Conservation (phyloP, 306 rosid genomes). For the Prosopis cineraria region DNA sequence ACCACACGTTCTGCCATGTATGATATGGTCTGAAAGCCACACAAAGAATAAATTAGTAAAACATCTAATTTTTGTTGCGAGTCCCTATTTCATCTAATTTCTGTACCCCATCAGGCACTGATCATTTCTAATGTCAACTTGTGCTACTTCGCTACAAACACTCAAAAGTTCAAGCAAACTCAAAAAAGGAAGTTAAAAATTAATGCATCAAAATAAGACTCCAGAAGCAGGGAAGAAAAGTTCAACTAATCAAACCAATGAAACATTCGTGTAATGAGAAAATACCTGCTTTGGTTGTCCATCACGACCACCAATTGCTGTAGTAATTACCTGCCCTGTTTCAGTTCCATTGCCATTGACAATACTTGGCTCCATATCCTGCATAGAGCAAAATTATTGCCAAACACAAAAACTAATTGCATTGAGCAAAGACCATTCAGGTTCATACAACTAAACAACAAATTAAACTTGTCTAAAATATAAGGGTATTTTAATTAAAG, state of each 20-base stretch:
- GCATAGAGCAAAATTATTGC: constrained; percentile 26
- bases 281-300: constrained; percentile 89
- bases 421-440: not conserved
- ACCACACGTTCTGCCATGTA: constrained; percentile 97
- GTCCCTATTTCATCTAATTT: not conserved
- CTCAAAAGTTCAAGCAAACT: not conserved
- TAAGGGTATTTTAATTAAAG: not conserved
- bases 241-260: not conserved
- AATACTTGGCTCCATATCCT: constrained; percentile 70
- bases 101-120: not conserved
- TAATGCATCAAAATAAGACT: not conserved
- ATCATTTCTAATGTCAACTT: not conserved
- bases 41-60: constrained; percentile 25
- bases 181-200: not conserved
- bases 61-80: not conserved
- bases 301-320: constrained; percentile 74
- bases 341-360: constrained; percentile 83
- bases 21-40: constrained; percentile 66
- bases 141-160: not conserved
- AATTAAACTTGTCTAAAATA: not conserved
- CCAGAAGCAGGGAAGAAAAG: not conserved
- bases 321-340: constrained; percentile 82
- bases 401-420: constrained; percentile 4
- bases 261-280: constrained; percentile 19
- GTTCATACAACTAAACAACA: not conserved